Evolutionary conservation across 495 filamentous ascomycete genomes (phyloP), one percentile per base, ranked within the genome.

Genomic region (Penicillium cataractarum): DNA sequence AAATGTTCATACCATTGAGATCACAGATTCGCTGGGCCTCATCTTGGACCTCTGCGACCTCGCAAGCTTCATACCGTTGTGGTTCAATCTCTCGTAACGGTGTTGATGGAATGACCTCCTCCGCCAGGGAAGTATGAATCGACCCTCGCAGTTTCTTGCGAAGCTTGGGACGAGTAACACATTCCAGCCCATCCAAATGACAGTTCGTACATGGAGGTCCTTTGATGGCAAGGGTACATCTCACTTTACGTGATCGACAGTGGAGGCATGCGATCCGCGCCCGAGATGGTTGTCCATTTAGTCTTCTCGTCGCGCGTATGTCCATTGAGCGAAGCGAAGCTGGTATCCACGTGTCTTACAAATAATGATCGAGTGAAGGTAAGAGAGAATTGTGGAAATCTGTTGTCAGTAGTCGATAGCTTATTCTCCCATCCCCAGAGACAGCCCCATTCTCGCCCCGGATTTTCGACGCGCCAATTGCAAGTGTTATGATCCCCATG

Each of bases 241-340:
- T 17, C 15, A 52, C 49, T 15, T 52, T 52, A n/a, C 49, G 49
- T 19, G 49, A 19, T 32, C 49, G 49, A 27, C 49, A 52, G 29
- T 52, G 49, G 24, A 52, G 49, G 29, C 49, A 52, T 27, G 49
- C 49, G 12, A 52, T 32, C 4, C 49, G 49, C n/a, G 49, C 49
- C 29, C 49, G 24, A 27, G 49, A 52, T 32, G 49, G 49, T 32
- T 52, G 49, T 52, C 49, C 49, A 29, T 52, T 52, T 10, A 52
- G 29, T 32, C 15, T 52, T 32, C 49, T n/a, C 4, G 49, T 52
- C 5, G 49, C 29, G 15, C 49, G 49, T 52, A 52, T 32, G n/a
- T 52, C 49, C 49, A 52, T 52, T 52, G 49, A 52, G 49, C 27
- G n/a, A 29, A 24, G 2, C 5, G 8, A 13, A 31, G 49, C 6